These are phyloP conservation scores for Scheffersomyces insectosa DNA, from an alignment of 1,139 yeast genomes.

Conservation along the genomic window DNA sequence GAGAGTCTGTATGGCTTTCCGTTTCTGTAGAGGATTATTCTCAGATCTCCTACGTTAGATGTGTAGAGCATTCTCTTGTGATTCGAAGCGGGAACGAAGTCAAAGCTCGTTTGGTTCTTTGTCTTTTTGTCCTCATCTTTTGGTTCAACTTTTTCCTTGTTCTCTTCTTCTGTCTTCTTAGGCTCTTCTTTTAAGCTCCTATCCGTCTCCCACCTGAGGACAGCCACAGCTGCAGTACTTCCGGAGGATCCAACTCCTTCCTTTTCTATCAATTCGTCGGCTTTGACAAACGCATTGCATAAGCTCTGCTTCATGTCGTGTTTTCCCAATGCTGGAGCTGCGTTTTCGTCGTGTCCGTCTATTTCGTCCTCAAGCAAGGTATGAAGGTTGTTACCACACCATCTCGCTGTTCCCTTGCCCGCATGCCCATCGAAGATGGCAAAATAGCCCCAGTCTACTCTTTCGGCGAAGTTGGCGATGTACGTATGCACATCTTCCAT, in stretches of 20 bases:
- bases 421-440: slow-evolving; percentile 98
- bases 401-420: slow-evolving; percentile 88
- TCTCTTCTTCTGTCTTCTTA: slow-evolving; percentile 3
- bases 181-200: slow-evolving; percentile 33
- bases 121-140: slow-evolving; percentile 2
- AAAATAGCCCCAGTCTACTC: slow-evolving; percentile 92
- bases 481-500: slow-evolving; percentile 98
- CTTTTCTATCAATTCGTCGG: slow-evolving; percentile 68
- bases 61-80: slow-evolving; percentile 81
- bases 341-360: slow-evolving; percentile 10
- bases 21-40: slow-evolving; percentile 73
- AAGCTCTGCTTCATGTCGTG: slow-evolving; percentile 50
- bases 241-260: slow-evolving; percentile 73
- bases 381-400: slow-evolving; percentile 92
- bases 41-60: slow-evolving; percentile 93
- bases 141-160: slow-evolving; percentile 12
- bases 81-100: slow-evolving; percentile 42
- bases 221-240: slow-evolving; percentile 94
- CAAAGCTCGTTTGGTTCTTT: slow-evolving; percentile 26
- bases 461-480: slow-evolving; percentile 87
- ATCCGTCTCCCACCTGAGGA: slow-evolving; percentile 74
- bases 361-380: slow-evolving; percentile 59
- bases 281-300: slow-evolving; percentile 63
- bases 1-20: slow-evolving; percentile 78
- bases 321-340: slow-evolving; percentile 16